phyloP scores from a whole-genome alignment of 2,329 filamentous ascomycete species.

The Pseudocercospora cruenta region DNA sequence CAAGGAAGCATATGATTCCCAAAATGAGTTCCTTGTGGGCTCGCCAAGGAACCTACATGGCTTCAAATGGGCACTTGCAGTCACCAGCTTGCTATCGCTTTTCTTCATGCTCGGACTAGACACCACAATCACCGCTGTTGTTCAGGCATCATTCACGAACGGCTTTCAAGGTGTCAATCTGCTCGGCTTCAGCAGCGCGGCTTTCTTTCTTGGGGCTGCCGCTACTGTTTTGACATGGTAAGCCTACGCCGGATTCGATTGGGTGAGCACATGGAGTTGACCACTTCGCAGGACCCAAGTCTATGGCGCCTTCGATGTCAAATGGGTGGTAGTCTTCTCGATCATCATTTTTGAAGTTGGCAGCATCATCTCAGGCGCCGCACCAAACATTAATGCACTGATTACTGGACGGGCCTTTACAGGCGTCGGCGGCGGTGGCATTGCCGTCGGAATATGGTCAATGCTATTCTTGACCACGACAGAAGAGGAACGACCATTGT shows the following conservation, averaged over 20 bases:
- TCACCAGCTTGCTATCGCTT: conserved; percentile 5
- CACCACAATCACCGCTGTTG: conserved; percentile 14
- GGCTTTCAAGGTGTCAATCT: conserved; percentile 8
- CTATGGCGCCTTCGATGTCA: conserved; percentile 13
- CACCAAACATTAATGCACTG: conserved; percentile 36
- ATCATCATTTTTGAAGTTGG: conserved; percentile 35
- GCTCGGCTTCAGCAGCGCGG: conserved; percentile 12
- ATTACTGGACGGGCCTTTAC: conserved; percentile 41
- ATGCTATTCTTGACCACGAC: conserved; percentile 14
- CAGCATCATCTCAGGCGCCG: conserved; percentile 39
- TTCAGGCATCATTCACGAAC: conserved; percentile 13
- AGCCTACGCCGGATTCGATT: not conserved
- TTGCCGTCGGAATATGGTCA: conserved; percentile 15
- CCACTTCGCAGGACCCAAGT: conserved; percentile 11
- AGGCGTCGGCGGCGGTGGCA: conserved; percentile 49
- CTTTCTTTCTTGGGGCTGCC: conserved; percentile 14
- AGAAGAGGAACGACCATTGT: conserved; percentile 12
- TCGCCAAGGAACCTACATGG: conserved; percentile 11
- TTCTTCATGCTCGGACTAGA: conserved; percentile 17
- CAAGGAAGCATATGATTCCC: conserved; percentile 9
- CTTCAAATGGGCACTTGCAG: conserved; percentile 17
- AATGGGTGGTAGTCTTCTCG: conserved; percentile 11
- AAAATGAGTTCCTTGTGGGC: conserved; percentile 2
- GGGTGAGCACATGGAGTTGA: not conserved
- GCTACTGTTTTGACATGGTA: conserved; percentile 16